phyloP scores from a whole-genome alignment of 345 rosid genomes.

The Citrus mangshanensis region DNA sequence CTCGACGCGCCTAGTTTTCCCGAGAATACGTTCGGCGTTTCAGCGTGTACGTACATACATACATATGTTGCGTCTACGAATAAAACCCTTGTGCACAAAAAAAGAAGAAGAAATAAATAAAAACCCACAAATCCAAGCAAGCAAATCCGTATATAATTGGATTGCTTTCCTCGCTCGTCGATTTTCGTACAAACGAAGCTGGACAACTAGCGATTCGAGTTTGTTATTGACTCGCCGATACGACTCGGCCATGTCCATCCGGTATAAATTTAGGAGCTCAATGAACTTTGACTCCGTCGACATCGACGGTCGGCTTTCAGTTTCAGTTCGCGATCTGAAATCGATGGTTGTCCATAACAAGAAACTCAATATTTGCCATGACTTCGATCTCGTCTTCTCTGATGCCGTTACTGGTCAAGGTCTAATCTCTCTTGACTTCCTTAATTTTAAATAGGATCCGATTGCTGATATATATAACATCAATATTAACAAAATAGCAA shows the following conservation, averaged over 20 bases:
- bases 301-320: constrained; percentile 33
- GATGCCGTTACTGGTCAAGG: constrained; percentile 39
- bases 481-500: background rate
- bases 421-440: constrained; percentile 3
- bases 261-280: constrained; percentile 43
- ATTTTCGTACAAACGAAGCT: background rate
- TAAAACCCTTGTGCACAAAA: background rate
- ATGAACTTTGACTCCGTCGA: constrained; percentile 31
- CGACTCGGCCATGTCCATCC: constrained; percentile 32
- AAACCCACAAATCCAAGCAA: background rate
- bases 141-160: background rate
- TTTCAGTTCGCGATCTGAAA: constrained; percentile 41
- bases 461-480: background rate
- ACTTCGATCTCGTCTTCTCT: constrained; percentile 36
- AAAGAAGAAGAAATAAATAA: too few species aligned
- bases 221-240: constrained; percentile 2
- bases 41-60: background rate
- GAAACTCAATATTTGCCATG: constrained; percentile 32
- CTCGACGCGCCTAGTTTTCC: background rate
- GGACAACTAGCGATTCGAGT: background rate
- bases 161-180: too few species aligned
- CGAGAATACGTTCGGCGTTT: background rate
- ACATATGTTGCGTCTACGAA: background rate
- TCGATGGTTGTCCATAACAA: constrained; percentile 28
- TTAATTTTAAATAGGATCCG: background rate